phyloP scores from a whole-genome alignment of 2,329 filamentous ascomycete genomes.

The Pestalotiopsis sp. region DNA sequence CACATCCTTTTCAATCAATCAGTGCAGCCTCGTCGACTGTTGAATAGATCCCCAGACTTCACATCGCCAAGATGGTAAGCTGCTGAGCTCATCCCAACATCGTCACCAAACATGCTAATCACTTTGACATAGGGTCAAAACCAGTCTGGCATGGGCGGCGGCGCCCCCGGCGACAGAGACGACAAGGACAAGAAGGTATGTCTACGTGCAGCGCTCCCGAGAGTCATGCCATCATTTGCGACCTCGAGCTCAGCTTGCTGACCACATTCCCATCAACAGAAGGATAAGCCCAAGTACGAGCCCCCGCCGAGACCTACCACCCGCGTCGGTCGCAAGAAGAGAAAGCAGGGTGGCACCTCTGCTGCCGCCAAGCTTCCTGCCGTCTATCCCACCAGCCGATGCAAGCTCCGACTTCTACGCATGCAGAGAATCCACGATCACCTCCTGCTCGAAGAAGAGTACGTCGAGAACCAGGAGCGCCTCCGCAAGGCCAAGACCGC shows the following conservation, averaged over 20 bases:
- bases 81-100: neutral
- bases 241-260: conserved; percentile 11
- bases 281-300: conserved; percentile 99
- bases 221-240: neutral
- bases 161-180: conserved; percentile 75
- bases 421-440: conserved; percentile 99
- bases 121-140: conserved; percentile 69
- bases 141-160: conserved; percentile 84
- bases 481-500: conserved; percentile 88
- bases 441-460: conserved; percentile 94
- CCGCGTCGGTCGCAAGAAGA: conserved; percentile 97
- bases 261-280: conserved; percentile 57
- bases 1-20: neutral
- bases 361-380: conserved; percentile 93
- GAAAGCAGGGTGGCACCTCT: conserved; percentile 90
- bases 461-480: conserved; percentile 98
- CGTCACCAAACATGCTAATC: neutral
- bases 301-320: conserved; percentile 96
- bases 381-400: conserved; percentile 93
- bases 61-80: conserved; percentile 15
- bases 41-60: neutral
- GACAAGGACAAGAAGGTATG: conserved; percentile 93
- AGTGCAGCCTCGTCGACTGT: neutral
- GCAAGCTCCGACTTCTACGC: conserved; percentile 93
- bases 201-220: neutral